Conservation (phyloP, 805 yeast genomes). For the Candida morakotiae region DNA sequence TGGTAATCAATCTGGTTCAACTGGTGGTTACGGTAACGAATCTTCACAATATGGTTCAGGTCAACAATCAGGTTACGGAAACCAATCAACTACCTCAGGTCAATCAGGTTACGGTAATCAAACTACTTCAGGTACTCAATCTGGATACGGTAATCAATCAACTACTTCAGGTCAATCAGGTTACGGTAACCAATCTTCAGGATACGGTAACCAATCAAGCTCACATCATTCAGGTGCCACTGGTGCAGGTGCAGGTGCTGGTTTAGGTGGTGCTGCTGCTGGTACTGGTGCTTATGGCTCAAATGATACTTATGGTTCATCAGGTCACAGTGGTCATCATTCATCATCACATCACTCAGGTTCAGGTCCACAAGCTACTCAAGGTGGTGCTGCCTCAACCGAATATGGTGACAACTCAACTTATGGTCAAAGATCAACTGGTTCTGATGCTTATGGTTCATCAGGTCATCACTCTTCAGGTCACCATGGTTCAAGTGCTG, state of each 20-base stretch:
- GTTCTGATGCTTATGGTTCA: conserved; percentile 7
- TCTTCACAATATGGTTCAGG: conserved; percentile 1
- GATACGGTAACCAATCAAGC: conserved; percentile 8
- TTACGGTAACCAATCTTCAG: conserved; percentile 3
- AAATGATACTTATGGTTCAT: conserved; percentile 12
- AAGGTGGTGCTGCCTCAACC: conserved; percentile 7
- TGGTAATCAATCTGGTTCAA: conserved; percentile 15
- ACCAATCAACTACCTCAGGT: not conserved
- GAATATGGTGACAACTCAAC: conserved; percentile 9
- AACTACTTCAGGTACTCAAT: conserved; percentile 1
- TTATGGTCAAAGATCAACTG: conserved; percentile 3
- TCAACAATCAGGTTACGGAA: conserved; percentile 1
- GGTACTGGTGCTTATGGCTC: conserved; percentile 13
- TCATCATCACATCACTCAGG: not conserved
- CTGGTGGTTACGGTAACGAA: conserved; percentile 9
- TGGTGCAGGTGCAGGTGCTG: conserved; percentile 9
- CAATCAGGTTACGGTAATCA: conserved; percentile 7
- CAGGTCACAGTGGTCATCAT: conserved; percentile 6
- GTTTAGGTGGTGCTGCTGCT: conserved; percentile 11
- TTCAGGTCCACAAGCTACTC: conserved; percentile 4
- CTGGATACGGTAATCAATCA: conserved; percentile 8
- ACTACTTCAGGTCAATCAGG: conserved; percentile 7
- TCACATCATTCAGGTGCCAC: conserved; percentile 3
- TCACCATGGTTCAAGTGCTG: conserved; percentile 1
- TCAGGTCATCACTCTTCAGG: conserved; percentile 6